Base-by-base conservation (phyloP, 495 filamentous ascomycete species). In the Podospora tetraspora region DNA sequence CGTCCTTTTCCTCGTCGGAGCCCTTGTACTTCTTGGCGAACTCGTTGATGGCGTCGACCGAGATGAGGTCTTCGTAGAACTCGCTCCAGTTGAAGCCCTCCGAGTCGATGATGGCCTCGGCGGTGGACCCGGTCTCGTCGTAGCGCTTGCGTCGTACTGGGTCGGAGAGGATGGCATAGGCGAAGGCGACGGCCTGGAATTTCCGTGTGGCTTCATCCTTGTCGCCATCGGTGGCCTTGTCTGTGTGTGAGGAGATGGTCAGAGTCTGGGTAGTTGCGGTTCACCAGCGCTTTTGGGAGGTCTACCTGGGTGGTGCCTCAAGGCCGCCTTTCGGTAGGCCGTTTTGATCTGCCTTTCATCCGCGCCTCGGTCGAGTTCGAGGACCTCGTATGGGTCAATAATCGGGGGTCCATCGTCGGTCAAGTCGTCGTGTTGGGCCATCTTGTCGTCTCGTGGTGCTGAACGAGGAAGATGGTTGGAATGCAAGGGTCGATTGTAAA, bases 221-320 rank as follows among this genome's bases (percentile, higher is more conserved):
- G 37, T 86, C 77, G 37, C 86, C 83, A 1, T 84, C 80, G 58
- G 85, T 62, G 19, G 87, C 90, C 76, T 97, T 97, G 83, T 97
- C 94, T 90, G 71, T 22, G 62, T 30, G 32, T 24, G 9, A 59
- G 22, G 27, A 24, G 25, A 16, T 30, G 10, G 59, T 69, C 21
- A 69, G 68, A 19, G 23, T n/a, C 4, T 21, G 5, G 11, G 4
- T 0, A 2, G 12, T 19, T 1, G 6, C 3, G 10, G 19, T 6
- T 7, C 61, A n/a, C 5, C 43, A 16, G 60, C 7, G 0, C 30
- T 34, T 34, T 43, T 19, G 11, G 37, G 37, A 4, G 37, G 61
- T 79, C 90, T 91, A 83, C 96, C 94, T 11, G 95, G 95, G 77
- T 99, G 95, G 76, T 92, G 92, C 77, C 91, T 92, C 11, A 97